Evolutionary conservation across 306 rosid genomes (phyloP), one percentile per base, ranked within the genome.

Genomic region (Quillaja saponaria): DNA sequence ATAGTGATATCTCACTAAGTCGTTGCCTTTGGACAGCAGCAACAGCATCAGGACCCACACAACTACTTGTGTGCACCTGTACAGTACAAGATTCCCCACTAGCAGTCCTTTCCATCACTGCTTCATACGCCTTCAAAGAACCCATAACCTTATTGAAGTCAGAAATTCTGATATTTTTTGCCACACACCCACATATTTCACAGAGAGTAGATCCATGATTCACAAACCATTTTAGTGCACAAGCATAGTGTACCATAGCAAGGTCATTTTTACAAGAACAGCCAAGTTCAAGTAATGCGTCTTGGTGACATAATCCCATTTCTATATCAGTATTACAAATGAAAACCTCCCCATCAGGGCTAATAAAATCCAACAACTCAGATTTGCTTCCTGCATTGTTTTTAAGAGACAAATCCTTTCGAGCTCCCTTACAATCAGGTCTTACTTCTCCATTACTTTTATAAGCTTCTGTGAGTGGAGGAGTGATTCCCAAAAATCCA

Each of bases 221-320:
- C 57, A 92, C 74, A 76, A 92, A 92, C 99, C 99, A 92, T 67
- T 92, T 92, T 35, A 92, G 87, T 25, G 99, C 99, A 72, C 99
- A 92, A 6, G 95, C 88, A 58, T 92, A 92, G 67, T 92, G 99
- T 54, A 88, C 96, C 46, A 87, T 65, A 67, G 89, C 99, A 63
- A 92, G 94, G 73, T 92, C 99, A 72, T 77, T 86, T 80, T 92
- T 92, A 78, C 99, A 92, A 70, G 81, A 84, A 72, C 99, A 92
- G 34, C 99, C 99, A 66, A 92, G 99, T 79, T 88, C 95, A 33
- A 89, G 48, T 48, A 92, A 73, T 18, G 76, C 63, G 74, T 82
- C 94, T 62, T 76, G 84, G 56, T 71, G 82, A 78, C 78, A 69
- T 37, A 88, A 71, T 52, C 99, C 96, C 73, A 47, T 71, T 76